These are phyloP conservation scores for Litsea cubeba DNA, from an alignment of 164 flowering plant species.

Conservation along the genomic window DNA sequence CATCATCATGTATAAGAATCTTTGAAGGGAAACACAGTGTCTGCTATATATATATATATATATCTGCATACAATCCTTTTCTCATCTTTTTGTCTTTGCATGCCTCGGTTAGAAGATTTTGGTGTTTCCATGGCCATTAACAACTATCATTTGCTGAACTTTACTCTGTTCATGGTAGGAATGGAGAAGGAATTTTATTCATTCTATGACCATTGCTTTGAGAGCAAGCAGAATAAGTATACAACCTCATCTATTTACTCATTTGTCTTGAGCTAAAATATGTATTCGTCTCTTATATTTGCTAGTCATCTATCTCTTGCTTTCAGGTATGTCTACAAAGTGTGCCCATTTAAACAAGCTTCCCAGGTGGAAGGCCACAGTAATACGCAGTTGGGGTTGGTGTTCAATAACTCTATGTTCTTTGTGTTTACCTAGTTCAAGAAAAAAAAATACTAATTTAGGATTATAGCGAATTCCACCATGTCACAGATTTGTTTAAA, in stretches of 20 bases:
- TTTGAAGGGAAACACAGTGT: not conserved
- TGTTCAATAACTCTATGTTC: not conserved
- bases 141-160: not conserved
- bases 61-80: not conserved
- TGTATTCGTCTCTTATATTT: not conserved
- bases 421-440: no score
- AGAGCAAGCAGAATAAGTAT: constrained; percentile 89
- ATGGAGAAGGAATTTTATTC: constrained; percentile 87
- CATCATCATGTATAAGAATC: not conserved
- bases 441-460: no score
- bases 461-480: no score
- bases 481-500: no score
- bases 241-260: not conserved
- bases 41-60: not conserved
- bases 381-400: constrained; percentile 79
- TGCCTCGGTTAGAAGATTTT: not conserved
- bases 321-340: constrained; percentile 87
- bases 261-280: not conserved
- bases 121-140: not conserved
- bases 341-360: constrained; percentile 92
- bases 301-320: not conserved
- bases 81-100: not conserved
- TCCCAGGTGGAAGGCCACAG: constrained; percentile 86
- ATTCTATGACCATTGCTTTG: constrained; percentile 79
- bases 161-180: constrained; percentile 43